Conservation (phyloP, 805 yeast species). For the Saturnispora dispora region DNA sequence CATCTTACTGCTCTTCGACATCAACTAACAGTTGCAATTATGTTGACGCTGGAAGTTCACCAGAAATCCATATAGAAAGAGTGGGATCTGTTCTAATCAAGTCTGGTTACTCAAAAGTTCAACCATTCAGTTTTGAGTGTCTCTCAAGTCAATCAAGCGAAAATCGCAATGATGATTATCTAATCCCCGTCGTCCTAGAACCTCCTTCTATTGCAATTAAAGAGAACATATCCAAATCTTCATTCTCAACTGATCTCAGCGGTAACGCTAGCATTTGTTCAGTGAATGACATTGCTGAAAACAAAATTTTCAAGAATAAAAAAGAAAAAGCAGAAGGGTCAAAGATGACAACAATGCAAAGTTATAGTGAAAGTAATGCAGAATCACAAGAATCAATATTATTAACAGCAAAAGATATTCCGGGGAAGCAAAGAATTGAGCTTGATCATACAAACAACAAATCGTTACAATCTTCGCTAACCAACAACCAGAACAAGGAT, state of each 20-base stretch:
- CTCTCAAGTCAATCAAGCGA: conserved; percentile 6
- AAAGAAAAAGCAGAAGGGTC: neutral
- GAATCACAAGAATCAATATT: neutral
- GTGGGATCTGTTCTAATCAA: conserved; percentile 14
- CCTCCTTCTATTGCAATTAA: neutral
- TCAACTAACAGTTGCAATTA: neutral
- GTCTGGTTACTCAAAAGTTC: conserved; percentile 10
- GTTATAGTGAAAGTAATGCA: neutral
- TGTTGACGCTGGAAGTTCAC: neutral
- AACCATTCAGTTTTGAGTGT: neutral
- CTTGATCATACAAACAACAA: neutral
- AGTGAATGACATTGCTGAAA: conserved; percentile 2
- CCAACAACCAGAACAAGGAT: neutral
- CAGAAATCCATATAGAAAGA: conserved; percentile 9
- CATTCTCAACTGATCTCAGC: neutral
- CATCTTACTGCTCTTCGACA: neutral
- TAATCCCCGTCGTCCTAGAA: neutral
- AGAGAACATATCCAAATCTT: neutral
- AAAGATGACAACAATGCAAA: neutral
- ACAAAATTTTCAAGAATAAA: neutral
- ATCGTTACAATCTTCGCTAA: neutral
- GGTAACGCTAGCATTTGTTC: conserved; percentile 1
- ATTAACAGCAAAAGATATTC: too few relatives aligned
- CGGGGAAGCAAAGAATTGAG: too few relatives aligned
- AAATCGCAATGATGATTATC: neutral